These are phyloP conservation scores for Dryas octopetala DNA, from an alignment of 306 rosid species.

Conservation along the genomic window DNA sequence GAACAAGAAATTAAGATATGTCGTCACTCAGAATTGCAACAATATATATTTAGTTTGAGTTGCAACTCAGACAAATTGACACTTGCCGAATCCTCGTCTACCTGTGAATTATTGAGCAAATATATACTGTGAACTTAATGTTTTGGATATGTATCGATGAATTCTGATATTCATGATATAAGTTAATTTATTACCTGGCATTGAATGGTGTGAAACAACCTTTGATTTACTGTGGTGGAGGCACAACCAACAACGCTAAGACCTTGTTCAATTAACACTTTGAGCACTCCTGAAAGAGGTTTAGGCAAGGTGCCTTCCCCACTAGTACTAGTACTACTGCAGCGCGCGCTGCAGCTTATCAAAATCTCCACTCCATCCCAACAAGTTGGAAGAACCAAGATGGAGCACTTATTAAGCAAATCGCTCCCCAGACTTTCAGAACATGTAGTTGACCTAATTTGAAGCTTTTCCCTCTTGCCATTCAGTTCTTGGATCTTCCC, in stretches of 20 bases:
- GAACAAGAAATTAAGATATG: not conserved
- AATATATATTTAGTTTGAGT: constrained; percentile 19
- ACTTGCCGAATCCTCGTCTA: constrained; percentile 15
- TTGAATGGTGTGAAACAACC: constrained; percentile 34
- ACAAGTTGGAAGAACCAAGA: constrained; percentile 23
- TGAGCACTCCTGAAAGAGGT: constrained; percentile 32
- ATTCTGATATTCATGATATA: no score
- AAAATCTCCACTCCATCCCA: constrained; percentile 33
- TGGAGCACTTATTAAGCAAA: constrained; percentile 1
- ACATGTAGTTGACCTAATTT: constrained; percentile 5
- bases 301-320: constrained; percentile 4
- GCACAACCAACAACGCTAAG: constrained; percentile 24
- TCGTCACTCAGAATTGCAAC: constrained; percentile 25
- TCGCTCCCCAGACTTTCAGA: not conserved
- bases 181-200: constrained; percentile 27
- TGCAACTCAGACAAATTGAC: constrained; percentile 34
- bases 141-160: no score
- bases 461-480: constrained; percentile 46
- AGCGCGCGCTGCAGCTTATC: constrained; percentile 5
- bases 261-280: constrained; percentile 30
- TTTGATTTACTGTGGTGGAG: constrained; percentile 35
- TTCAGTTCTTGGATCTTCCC: constrained; percentile 41
- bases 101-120: constrained; percentile 24
- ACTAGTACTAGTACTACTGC: not conserved
- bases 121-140: not conserved